Evolutionary conservation across 1,284 basidiomycete genomes (phyloP), one percentile per base, ranked within the genome.

Genomic region (Irpex sp.): DNA sequence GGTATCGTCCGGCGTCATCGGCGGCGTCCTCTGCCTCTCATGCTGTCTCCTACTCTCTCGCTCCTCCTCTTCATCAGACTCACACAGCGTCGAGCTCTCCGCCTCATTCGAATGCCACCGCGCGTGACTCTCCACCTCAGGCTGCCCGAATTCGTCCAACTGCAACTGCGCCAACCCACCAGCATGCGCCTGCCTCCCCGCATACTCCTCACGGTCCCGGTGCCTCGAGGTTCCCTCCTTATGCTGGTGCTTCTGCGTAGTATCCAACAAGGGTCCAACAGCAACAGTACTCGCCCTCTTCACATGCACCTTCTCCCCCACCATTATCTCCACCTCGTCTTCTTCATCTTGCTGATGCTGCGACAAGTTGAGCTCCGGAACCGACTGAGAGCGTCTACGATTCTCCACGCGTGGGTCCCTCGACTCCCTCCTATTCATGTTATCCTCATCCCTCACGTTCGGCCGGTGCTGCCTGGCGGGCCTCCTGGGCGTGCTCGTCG

Each of bases 1-100:
- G 3, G 69, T 71, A 62, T 73, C 73, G 65, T 74, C 73, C 2
- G 73, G 72, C 0, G 73, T 74, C 73, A 74, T 74, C 4, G 73
- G 72, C 50, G 73, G 73, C 2, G 71, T 70, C 21, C 37, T 60
- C 59, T 26, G 58, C 46, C 39, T 49, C n/a, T n/a, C n/a, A n/a
- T n/a, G n/a, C n/a, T n/a, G n/a, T n/a, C n/a, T n/a, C n/a, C n/a
- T n/a, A n/a, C n/a, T 6, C n/a, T 46, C 51, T 7, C n/a, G 49
- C n/a, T 55, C 37, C 26, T 43, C 17, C 8, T 26, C 39, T 11
- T 47, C 13, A 31, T 39, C 33, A 35, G 53, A 55, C 11, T 55
- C 53, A 31, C 53, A 55, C 11, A 55, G 3, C 26, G 53, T 55
- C 35, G 53, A 15, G 13, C 31, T 33, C 33, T 33, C 31, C 31